Evolutionary conservation across 1,139 yeast genomes (phyloP).

Genomic region (Debaryomyces subglobosus): DNA sequence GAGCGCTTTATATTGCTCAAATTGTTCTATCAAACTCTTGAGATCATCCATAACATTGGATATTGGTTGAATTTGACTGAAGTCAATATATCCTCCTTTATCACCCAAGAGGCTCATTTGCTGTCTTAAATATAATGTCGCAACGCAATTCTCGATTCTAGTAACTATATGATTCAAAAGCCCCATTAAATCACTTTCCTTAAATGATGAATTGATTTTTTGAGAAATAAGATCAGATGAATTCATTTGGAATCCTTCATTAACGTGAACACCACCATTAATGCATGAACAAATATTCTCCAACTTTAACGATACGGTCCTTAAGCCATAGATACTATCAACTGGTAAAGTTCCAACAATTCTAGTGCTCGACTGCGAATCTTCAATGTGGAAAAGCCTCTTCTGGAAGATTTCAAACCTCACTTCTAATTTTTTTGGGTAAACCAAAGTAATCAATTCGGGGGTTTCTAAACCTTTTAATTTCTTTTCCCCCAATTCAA

Average conservation of each 20-base stretch:
- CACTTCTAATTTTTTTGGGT: slow-evolving; percentile 65
- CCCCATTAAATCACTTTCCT: slow-evolving; percentile 43
- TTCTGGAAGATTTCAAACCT: slow-evolving; percentile 53
- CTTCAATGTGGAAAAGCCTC: slow-evolving; percentile 24
- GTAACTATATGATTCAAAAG: slow-evolving; percentile 65
- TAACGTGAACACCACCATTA: slow-evolving; percentile 31
- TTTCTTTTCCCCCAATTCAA: slow-evolving; percentile 81
- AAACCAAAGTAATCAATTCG: slow-evolving; percentile 78
- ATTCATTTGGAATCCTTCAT: slow-evolving; percentile 32
- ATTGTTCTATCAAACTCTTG: slow-evolving; percentile 16
- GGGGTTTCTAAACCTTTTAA: slow-evolving; percentile 95
- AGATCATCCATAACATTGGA: slow-evolving; percentile 33
- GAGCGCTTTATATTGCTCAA: slow-evolving; percentile 10
- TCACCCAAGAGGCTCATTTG: slow-evolving; percentile 30
- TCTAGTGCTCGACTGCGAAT: slow-evolving; percentile 24
- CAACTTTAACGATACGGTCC: slow-evolving; percentile 51
- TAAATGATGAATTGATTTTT: slow-evolving; percentile 27
- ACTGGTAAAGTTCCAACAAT: slow-evolving; percentile 46
- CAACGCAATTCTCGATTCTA: slow-evolving; percentile 60
- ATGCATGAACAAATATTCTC: slow-evolving; percentile 50
- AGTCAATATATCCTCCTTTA: slow-evolving; percentile 26
- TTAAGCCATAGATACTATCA: slow-evolving; percentile 48
- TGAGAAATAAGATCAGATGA: slow-evolving; percentile 31
- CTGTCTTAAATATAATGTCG: slow-evolving; percentile 38
- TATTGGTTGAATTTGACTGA: slow-evolving; percentile 26